A percentile compares a stretch with the other conserved stretches of the same genome.
phyloP scores from a whole-genome alignment of 768 basidiomycete species.

The Xanthoconium stramineum region DNA sequence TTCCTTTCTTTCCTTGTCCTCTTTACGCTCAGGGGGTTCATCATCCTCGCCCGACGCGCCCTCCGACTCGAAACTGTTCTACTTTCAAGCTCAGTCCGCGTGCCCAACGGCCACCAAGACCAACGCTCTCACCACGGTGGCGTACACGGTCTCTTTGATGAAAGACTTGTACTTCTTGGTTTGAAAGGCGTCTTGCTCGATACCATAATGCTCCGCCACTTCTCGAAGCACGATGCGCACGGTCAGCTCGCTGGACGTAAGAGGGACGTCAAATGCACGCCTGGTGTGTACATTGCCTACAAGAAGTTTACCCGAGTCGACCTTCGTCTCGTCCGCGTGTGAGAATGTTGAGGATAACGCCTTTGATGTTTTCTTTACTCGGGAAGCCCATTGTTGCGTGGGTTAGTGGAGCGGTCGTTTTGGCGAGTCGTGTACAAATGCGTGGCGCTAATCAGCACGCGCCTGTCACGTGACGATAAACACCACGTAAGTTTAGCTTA shows the following conservation, averaged over 20 bases:
- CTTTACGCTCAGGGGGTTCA: not conserved
- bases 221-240: constrained; percentile 47
- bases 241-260: constrained; percentile 34
- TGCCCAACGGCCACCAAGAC: not conserved
- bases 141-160: constrained; percentile 36
- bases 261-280: not conserved
- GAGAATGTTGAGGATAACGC: constrained; percentile 21
- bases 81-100: not conserved
- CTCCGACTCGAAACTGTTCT: constrained; percentile 8
- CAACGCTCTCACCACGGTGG: constrained; percentile 8
- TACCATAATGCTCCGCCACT: constrained; percentile 44
- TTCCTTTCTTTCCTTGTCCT: constrained; percentile 9
- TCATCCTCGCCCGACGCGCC: constrained; percentile 2
- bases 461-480: constrained; percentile 14
- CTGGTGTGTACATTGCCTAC: not conserved
- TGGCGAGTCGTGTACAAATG: not conserved
- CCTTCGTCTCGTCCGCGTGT: constrained; percentile 21
- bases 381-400: constrained; percentile 14
- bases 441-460: not conserved
- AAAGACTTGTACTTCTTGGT: constrained; percentile 41
- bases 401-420: not conserved
- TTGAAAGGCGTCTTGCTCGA: constrained; percentile 46
- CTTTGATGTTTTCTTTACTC: constrained; percentile 11
- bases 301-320: constrained; percentile 15
- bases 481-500: too few relatives aligned